These are phyloP conservation scores for Xylariales sp. DNA, from an alignment of 2,329 filamentous ascomycete species.

Conservation along the genomic window DNA sequence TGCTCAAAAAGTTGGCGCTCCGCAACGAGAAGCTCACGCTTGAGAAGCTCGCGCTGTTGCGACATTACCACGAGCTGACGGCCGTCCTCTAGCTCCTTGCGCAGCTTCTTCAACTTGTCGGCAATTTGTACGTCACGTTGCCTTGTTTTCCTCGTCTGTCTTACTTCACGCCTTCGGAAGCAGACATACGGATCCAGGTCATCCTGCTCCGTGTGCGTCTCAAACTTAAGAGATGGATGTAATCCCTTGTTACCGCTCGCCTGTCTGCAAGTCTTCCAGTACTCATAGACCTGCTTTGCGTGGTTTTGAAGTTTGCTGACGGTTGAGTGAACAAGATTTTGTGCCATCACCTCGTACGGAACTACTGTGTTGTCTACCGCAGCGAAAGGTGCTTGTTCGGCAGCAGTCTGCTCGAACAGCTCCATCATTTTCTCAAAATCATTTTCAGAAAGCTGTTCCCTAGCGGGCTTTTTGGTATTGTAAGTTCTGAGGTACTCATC, in stretches of 20 bases:
- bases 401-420: constrained; percentile 85
- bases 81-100: constrained; percentile 86
- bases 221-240: constrained; percentile 81
- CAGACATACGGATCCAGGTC: constrained; percentile 97
- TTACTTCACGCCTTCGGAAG: constrained; percentile 90
- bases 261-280: constrained; percentile 75
- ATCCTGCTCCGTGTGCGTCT: constrained; percentile 90
- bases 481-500: constrained; percentile 77
- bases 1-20: constrained; percentile 81
- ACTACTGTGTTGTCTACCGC: constrained; percentile 85
- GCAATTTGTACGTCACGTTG: constrained; percentile 90
- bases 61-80: constrained; percentile 75
- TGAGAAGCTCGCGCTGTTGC: constrained; percentile 73
- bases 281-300: constrained; percentile 79
- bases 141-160: constrained; percentile 90
- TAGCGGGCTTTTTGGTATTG: constrained; percentile 69
- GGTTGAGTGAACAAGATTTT: constrained; percentile 53
- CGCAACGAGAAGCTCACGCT: constrained; percentile 69
- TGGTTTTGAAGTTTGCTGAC: constrained; percentile 43
- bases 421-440: constrained; percentile 93
- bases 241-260: constrained; percentile 66
- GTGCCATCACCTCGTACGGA: constrained; percentile 70
- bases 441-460: constrained; percentile 73
- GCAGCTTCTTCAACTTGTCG: constrained; percentile 88
- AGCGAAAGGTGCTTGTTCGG: constrained; percentile 81